Conservation (phyloP, 768 basidiomycete species). For the Rhizopogon roseolus region DNA sequence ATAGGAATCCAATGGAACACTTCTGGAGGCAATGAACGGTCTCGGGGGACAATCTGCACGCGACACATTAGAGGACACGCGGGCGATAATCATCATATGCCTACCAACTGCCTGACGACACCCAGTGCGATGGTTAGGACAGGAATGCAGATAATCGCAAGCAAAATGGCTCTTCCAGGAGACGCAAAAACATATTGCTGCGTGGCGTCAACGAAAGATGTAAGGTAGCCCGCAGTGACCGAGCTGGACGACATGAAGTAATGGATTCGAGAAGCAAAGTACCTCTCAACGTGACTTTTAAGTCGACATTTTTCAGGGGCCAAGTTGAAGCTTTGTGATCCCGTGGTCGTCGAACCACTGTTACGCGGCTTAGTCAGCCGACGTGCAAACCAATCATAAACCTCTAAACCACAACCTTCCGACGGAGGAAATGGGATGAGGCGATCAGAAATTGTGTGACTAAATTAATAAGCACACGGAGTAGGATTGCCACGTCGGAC, state of each 20-base stretch:
- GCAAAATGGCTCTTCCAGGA: conserved; percentile 28
- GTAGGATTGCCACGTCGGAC: too few relatives aligned
- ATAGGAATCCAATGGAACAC: conserved; percentile 93
- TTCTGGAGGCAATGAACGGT: conserved; percentile 76
- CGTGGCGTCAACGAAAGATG: conserved; percentile 10
- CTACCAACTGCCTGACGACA: conserved; percentile 72
- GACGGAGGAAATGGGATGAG: neutral
- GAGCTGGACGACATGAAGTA: conserved; percentile 20
- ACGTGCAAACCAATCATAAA: conserved; percentile 4
- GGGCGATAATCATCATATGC: conserved; percentile 13
- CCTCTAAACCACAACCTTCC: neutral
- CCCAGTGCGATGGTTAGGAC: conserved; percentile 67
- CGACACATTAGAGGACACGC: neutral
- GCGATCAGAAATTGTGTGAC: neutral
- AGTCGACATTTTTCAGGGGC: conserved; percentile 7
- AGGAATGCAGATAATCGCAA: conserved; percentile 58
- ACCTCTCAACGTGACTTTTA: conserved; percentile 1
- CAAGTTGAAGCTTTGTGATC: neutral
- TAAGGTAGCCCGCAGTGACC: conserved; percentile 20
- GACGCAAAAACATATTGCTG: conserved; percentile 17
- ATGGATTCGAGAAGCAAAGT: neutral
- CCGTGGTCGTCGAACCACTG: conserved; percentile 6
- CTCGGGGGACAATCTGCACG: conserved; percentile 58
- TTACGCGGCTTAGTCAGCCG: conserved; percentile 15
- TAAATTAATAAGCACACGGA: neutral